Evolutionary conservation across 768 basidiomycete genomes (phyloP).

Genomic region (Mycena haematopus): DNA sequence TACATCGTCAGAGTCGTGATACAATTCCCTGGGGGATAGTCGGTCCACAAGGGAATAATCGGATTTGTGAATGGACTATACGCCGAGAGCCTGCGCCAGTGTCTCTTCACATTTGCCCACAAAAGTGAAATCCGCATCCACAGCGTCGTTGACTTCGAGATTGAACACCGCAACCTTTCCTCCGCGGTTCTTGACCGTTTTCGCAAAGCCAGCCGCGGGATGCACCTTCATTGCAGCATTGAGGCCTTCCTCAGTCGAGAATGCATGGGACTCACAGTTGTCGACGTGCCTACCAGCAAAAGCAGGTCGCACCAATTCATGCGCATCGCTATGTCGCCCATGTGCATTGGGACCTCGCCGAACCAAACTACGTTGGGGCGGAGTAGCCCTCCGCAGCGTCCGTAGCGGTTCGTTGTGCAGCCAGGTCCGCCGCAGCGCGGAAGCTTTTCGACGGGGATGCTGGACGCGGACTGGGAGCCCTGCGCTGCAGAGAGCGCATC

Average conservation of each 20-base stretch:
- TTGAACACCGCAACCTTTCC: slow-evolving; percentile 50
- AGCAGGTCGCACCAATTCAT: slow-evolving; percentile 40
- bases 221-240: slow-evolving; percentile 33
- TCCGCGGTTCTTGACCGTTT: slow-evolving; percentile 34
- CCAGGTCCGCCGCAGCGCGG: slow-evolving; percentile 34
- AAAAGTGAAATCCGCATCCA: slow-evolving; percentile 43
- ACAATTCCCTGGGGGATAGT: too few relatives aligned
- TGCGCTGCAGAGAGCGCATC: slow-evolving; percentile 36
- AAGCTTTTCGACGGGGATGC: slow-evolving; percentile 35
- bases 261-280: slow-evolving; percentile 33
- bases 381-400: slow-evolving; percentile 38
- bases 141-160: slow-evolving; percentile 33
- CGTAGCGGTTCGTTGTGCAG: slow-evolving; percentile 19
- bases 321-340: slow-evolving; percentile 37
- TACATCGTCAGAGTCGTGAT: too few relatives aligned
- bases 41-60: too few relatives aligned
- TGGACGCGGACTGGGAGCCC: slow-evolving; percentile 12
- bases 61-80: background rate
- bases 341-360: slow-evolving; percentile 39
- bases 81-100: slow-evolving; percentile 21
- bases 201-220: slow-evolving; percentile 36
- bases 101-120: slow-evolving; percentile 39
- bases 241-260: background rate
- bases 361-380: slow-evolving; percentile 52
- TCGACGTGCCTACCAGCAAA: slow-evolving; percentile 47